A percentile compares a stretch with the other conserved stretches of the same genome.
These are phyloP conservation scores for Xylaria sp. DNA, from an alignment of 2,329 filamentous ascomycete genomes.

Conservation along the genomic window DNA sequence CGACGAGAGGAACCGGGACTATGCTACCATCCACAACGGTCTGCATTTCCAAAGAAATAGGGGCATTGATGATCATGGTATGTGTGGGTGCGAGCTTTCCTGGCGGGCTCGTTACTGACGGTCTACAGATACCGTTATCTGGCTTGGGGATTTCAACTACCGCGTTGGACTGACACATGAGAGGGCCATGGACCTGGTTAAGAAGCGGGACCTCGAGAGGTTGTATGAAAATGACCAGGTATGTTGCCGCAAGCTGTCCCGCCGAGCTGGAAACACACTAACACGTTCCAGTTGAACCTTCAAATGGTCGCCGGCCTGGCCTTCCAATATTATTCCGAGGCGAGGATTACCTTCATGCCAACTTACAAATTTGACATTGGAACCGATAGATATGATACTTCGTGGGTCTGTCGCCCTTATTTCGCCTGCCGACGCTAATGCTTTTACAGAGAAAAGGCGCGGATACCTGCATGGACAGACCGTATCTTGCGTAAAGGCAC, in stretches of 20 bases:
- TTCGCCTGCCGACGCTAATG: slow-evolving; percentile 35
- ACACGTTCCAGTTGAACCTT: slow-evolving; percentile 69
- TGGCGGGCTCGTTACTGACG: slow-evolving; percentile 19
- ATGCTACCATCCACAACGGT: slow-evolving; percentile 83
- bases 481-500: slow-evolving; percentile 85
- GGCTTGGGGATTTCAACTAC: slow-evolving; percentile 98
- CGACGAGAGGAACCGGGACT: slow-evolving; percentile 93
- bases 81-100: slow-evolving; percentile 16
- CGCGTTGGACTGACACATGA: slow-evolving; percentile 85
- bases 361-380: slow-evolving; percentile 97
- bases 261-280: slow-evolving; percentile 11
- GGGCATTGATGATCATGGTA: slow-evolving; percentile 87
- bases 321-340: slow-evolving; percentile 91
- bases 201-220: slow-evolving; percentile 71
- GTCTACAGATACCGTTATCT: slow-evolving; percentile 71
- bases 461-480: slow-evolving; percentile 97
- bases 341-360: slow-evolving; percentile 82
- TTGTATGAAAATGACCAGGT: slow-evolving; percentile 92
- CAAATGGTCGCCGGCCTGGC: slow-evolving; percentile 93
- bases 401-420: slow-evolving; percentile 54
- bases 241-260: slow-evolving; percentile 27
- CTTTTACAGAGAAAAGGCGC: slow-evolving; percentile 76
- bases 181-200: slow-evolving; percentile 73
- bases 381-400: slow-evolving; percentile 87
- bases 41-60: slow-evolving; percentile 89